phyloP scores from a whole-genome alignment of 1,284 basidiomycete genomes.

The Omphalotus olearius region DNA sequence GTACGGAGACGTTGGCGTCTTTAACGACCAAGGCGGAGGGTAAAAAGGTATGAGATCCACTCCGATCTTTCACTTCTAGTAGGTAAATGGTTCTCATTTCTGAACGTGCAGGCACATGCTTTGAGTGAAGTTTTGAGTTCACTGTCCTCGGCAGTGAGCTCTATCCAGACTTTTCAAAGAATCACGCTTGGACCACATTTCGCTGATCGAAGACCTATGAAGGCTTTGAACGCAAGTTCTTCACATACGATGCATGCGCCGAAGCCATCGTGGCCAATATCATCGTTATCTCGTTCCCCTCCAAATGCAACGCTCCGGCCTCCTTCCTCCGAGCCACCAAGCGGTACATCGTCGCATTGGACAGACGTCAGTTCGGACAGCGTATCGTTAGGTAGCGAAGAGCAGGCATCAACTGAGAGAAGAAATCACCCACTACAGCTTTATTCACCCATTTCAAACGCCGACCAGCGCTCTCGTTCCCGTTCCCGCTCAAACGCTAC shows the following conservation, averaged over 20 bases:
- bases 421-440: not conserved
- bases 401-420: not conserved
- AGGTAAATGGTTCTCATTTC: not conserved
- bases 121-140: constrained; percentile 5
- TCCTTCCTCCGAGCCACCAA: not conserved
- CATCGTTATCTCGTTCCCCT: not conserved
- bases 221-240: not conserved
- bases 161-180: constrained; percentile 7
- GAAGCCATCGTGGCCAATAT: not conserved
- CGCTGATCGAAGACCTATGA: not conserved
- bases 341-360: not conserved
- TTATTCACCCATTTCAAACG: constrained; percentile 1
- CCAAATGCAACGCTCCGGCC: not conserved
- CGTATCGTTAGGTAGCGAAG: not conserved
- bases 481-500: not conserved
- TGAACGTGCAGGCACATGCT: constrained; percentile 1
- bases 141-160: constrained; percentile 2
- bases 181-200: not conserved
- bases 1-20: not conserved
- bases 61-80: not conserved
- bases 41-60: not conserved
- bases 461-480: not conserved
- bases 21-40: not conserved
- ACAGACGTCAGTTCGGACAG: not conserved
- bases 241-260: not conserved